These are phyloP conservation scores for Wolfiporia cocos DNA, from an alignment of 1,284 basidiomycete genomes.

Conservation along the genomic window DNA sequence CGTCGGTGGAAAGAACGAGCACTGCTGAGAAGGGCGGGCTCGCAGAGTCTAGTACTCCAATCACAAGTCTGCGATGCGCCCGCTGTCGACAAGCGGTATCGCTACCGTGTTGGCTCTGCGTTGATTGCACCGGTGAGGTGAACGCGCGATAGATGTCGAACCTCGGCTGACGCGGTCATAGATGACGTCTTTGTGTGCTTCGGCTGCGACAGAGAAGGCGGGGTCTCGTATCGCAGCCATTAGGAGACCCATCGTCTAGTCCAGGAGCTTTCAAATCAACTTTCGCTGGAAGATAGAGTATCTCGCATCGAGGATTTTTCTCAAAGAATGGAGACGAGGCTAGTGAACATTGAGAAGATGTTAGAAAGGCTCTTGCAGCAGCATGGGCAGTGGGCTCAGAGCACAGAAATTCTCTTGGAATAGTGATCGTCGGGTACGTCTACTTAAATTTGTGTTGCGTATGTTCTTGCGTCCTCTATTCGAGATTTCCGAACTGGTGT, in stretches of 20 bases:
- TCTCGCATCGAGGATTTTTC: no score
- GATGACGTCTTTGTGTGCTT: neutral
- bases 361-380: no score
- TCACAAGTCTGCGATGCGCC: conserved; percentile 4
- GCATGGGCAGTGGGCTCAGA: no score
- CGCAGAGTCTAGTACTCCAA: neutral
- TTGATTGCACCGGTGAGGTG: conserved; percentile 14
- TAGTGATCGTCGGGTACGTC: no score
- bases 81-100: conserved; percentile 8
- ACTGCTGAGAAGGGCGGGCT: neutral
- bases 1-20: neutral
- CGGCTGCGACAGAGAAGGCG: neutral
- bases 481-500: no score
- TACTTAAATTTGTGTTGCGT: no score
- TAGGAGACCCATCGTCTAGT: neutral
- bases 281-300: no score
- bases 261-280: no score
- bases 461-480: no score
- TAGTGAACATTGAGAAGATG: no score
- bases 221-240: neutral
- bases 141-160: neutral
- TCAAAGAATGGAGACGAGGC: no score
- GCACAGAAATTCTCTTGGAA: no score
- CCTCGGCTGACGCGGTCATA: neutral
- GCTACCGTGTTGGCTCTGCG: conserved; percentile 16